phyloP scores from a whole-genome alignment of 176 grass and related monocot genomes.

The Raddia guianensis region DNA sequence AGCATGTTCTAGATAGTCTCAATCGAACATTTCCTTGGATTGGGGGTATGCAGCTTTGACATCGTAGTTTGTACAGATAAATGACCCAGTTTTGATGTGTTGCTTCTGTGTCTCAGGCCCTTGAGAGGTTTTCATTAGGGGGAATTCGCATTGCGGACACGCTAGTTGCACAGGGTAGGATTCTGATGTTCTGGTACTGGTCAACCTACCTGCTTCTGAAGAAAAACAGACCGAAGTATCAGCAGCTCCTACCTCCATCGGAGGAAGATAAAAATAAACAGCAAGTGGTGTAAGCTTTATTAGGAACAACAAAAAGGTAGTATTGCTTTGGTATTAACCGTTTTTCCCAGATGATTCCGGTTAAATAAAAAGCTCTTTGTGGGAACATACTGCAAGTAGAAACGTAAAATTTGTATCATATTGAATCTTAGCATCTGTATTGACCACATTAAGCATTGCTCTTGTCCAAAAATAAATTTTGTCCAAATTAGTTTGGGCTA shows the following conservation, averaged over 20 bases:
- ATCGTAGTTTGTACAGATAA: not conserved
- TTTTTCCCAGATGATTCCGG: not conserved
- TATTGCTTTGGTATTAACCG: not conserved
- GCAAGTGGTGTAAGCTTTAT: constrained; percentile 8
- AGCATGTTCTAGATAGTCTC: not conserved
- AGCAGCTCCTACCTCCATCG: constrained; percentile 60
- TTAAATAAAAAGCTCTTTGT: not conserved
- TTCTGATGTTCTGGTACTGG: constrained; percentile 94
- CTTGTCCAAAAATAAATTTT: not conserved
- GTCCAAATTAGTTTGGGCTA: not conserved
- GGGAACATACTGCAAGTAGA: not conserved
- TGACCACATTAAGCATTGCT: not conserved
- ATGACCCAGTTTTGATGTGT: not conserved
- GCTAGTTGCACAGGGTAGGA: constrained; percentile 70
- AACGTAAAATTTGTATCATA: not conserved
- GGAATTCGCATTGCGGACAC: constrained; percentile 67
- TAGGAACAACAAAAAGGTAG: constrained; percentile 6
- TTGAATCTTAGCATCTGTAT: not conserved
- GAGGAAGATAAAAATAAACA: constrained; percentile 45
- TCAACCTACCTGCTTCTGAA: constrained; percentile 87
- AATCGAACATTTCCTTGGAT: not conserved
- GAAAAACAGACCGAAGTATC: constrained; percentile 89
- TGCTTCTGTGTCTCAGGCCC: constrained; percentile 53
- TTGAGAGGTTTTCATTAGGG: constrained; percentile 86
- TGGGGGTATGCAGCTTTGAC: not conserved